Percentiles rank a stretch among this genome's conserved stretches.
Evolutionary conservation across 768 basidiomycete species (phyloP).

Genomic region (Cantharellus cinnabarinus): DNA sequence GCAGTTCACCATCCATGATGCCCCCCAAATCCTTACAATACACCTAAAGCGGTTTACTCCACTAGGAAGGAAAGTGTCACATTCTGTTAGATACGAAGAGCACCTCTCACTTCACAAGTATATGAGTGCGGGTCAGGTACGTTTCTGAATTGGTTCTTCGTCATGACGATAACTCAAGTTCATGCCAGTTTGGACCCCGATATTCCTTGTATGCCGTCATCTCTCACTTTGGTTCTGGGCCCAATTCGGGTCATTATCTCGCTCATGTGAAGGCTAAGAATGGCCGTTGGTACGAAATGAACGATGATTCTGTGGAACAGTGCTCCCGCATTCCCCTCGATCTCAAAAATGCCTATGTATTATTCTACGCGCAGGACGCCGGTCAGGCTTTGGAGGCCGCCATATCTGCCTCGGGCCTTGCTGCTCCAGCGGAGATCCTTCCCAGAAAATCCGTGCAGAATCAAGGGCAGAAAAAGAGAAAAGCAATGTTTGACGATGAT

Average conservation of each 20-base stretch:
- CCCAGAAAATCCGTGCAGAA: neutral
- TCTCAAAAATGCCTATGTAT: slow-evolving; percentile 72
- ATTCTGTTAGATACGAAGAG: slow-evolving; percentile 60
- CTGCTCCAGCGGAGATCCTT: neutral
- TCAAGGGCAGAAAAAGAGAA: neutral
- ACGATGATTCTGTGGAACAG: slow-evolving; percentile 58
- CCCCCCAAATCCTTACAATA: slow-evolving; percentile 72
- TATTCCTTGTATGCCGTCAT: slow-evolving; percentile 87
- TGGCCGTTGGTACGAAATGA: slow-evolving; percentile 78
- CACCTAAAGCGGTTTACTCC: slow-evolving; percentile 93
- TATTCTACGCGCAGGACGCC: slow-evolving; percentile 47
- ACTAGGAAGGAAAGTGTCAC: slow-evolving; percentile 67
- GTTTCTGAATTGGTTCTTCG: slow-evolving; percentile 4
- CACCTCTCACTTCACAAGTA: slow-evolving; percentile 45
- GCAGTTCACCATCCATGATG: slow-evolving; percentile 69
- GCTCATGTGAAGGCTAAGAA: slow-evolving; percentile 55
- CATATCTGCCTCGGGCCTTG: neutral
- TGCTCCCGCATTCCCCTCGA: slow-evolving; percentile 27
- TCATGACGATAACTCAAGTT: neutral
- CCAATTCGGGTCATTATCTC: slow-evolving; percentile 91
- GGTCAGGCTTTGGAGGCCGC: neutral
- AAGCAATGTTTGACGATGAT: neutral
- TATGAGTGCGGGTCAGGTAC: slow-evolving; percentile 59
- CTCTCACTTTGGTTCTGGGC: slow-evolving; percentile 79
- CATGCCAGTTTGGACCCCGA: slow-evolving; percentile 32